These are phyloP conservation scores for Hyaloscypha hepaticicola DNA, from an alignment of 495 filamentous ascomycete species.

Conservation along the genomic window DNA sequence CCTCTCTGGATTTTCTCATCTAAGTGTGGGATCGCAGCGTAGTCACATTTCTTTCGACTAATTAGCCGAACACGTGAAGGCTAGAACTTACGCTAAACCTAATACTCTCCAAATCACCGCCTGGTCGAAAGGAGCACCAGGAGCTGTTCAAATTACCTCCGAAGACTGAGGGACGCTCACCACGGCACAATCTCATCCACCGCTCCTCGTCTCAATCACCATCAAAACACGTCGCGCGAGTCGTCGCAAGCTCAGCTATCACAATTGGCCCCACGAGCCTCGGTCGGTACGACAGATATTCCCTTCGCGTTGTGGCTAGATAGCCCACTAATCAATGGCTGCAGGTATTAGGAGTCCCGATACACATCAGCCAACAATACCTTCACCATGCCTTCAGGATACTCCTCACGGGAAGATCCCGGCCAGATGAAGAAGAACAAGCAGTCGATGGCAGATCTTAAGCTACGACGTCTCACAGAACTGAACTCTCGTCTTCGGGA, in stretches of 20 bases:
- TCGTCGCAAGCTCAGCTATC: neutral
- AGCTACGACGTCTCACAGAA: slow-evolving; percentile 92
- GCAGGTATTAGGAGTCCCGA: slow-evolving; percentile 5
- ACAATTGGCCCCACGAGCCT: neutral
- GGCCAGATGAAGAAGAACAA: slow-evolving; percentile 90
- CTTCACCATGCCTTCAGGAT: slow-evolving; percentile 47
- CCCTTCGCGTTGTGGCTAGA: neutral
- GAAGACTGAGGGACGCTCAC: neutral
- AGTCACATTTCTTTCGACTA: no score
- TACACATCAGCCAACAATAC: slow-evolving; percentile 2
- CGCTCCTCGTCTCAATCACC: neutral
- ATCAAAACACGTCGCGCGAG: neutral
- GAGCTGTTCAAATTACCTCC: neutral
- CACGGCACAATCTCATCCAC: neutral
- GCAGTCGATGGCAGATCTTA: slow-evolving; percentile 98
- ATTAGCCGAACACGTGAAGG: neutral
- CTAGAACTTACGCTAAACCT: no score
- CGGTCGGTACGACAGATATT: neutral
- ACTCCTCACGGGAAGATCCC: slow-evolving; percentile 58
- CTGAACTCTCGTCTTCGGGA: slow-evolving; percentile 92
- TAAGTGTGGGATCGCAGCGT: no score
- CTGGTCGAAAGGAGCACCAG: no score
- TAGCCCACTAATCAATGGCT: slow-evolving; percentile 3
- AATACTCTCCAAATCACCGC: no score
- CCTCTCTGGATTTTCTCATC: no score